These are phyloP conservation scores for Boletus semigastroideus DNA, from an alignment of 1,284 basidiomycete species.

Conservation along the genomic window DNA sequence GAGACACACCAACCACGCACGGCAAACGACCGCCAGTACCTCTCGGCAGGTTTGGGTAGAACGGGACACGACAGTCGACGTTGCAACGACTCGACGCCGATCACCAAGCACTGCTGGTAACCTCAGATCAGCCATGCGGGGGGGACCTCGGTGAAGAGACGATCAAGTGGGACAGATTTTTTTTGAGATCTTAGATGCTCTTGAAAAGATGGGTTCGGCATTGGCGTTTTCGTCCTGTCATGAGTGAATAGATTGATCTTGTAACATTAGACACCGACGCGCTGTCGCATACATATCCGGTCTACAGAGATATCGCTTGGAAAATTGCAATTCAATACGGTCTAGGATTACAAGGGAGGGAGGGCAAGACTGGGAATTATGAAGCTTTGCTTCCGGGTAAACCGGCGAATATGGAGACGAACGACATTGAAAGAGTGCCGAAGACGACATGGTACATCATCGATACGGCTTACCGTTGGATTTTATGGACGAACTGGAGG, in stretches of 20 bases:
- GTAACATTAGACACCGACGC: conserved; percentile 26
- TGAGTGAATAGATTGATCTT: conserved; percentile 20
- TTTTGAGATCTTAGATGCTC: conserved; percentile 8
- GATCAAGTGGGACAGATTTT: not conserved
- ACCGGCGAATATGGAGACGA: conserved; percentile 21
- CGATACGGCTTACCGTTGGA: conserved; percentile 35
- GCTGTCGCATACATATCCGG: conserved; percentile 17
- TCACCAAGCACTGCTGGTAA: conserved; percentile 31
- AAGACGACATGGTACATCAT: conserved; percentile 20
- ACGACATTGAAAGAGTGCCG: conserved; percentile 9
- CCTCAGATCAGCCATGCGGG: conserved; percentile 35
- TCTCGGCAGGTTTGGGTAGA: conserved; percentile 32
- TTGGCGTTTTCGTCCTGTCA: not conserved
- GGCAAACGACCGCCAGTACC: conserved; percentile 15
- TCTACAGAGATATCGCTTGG: conserved; percentile 14
- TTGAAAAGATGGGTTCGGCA: conserved; percentile 11
- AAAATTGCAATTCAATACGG: conserved; percentile 16
- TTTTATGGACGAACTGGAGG: conserved; percentile 34
- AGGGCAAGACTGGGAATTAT: conserved; percentile 28
- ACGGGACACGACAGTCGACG: conserved; percentile 28
- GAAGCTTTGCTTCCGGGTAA: conserved; percentile 21
- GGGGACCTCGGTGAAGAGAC: conserved; percentile 24
- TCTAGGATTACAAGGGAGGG: conserved; percentile 26
- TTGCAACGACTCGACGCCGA: conserved; percentile 29
- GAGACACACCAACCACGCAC: conserved; percentile 32